These are phyloP conservation scores for Gastrodia elata DNA, from an alignment of 106 monocot genomes.

Conservation along the genomic window DNA sequence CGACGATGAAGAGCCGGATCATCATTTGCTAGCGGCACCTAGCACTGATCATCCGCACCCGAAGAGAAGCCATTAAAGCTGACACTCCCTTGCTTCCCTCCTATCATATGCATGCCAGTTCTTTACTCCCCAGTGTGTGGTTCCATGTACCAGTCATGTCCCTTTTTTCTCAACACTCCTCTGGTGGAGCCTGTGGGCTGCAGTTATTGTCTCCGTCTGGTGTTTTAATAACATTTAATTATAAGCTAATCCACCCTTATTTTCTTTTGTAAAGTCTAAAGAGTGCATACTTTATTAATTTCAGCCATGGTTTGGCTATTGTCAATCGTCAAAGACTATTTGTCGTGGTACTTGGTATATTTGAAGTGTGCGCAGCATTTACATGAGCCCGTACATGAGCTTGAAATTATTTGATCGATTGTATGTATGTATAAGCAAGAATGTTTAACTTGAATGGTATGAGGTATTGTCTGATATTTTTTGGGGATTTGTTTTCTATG, in stretches of 20 bases:
- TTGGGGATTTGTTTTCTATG: too few species aligned
- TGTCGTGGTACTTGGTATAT: too few species aligned
- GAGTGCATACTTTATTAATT: not conserved
- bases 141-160: not conserved
- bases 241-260: not conserved
- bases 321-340: not conserved
- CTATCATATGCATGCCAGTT: not conserved
- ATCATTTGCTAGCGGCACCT: slow-evolving; percentile 17
- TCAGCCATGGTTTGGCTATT: not conserved
- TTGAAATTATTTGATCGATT: too few species aligned
- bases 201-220: not conserved
- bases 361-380: too few species aligned
- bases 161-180: not conserved
- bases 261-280: not conserved
- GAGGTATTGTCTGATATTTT: too few species aligned
- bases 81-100: not conserved
- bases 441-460: too few species aligned
- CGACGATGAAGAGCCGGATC: slow-evolving; percentile 31
- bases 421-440: too few species aligned
- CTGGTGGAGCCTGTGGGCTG: not conserved
- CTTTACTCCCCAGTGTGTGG: not conserved
- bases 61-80: slow-evolving; percentile 28
- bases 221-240: not conserved
- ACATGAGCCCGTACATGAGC: too few species aligned
- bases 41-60: slow-evolving; percentile 8